These are phyloP conservation scores for Mercurialis annua DNA, from an alignment of 345 rosid genomes.

Conservation along the genomic window DNA sequence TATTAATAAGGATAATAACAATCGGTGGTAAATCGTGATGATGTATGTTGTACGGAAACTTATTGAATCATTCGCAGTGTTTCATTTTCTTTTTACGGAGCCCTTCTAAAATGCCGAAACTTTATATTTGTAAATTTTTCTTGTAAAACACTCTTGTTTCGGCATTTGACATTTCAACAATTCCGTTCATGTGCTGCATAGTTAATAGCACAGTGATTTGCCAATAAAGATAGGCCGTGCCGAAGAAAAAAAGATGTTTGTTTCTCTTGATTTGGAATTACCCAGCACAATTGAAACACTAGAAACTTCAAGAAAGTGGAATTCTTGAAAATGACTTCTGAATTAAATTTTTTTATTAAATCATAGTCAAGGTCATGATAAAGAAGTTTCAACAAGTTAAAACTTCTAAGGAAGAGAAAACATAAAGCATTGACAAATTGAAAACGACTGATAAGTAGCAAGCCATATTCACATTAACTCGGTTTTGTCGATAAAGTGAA, in stretches of 20 bases:
- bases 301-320: not conserved
- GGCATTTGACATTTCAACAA: no score
- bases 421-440: not conserved
- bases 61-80: no score
- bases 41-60: no score
- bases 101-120: no score
- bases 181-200: no score
- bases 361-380: not conserved
- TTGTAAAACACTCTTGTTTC: no score
- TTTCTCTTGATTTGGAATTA: not conserved
- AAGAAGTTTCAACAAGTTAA: slow-evolving; percentile 9
- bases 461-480: slow-evolving; percentile 2
- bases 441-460: slow-evolving; percentile 2
- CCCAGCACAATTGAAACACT: not conserved
- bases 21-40: not conserved
- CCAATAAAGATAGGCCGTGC: not conserved
- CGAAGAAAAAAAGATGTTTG: no score
- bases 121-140: no score
- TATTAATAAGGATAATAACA: not conserved
- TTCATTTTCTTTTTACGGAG: no score
- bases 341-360: not conserved
- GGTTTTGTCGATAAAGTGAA: not conserved
- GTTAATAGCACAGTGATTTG: not conserved
- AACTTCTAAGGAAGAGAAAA: not conserved
- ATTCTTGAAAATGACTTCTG: not conserved